Evolutionary conservation across 2,329 filamentous ascomycete species (phyloP), one percentile per base, ranked within the genome.

Genomic region (Tolypocladium inflatum): DNA sequence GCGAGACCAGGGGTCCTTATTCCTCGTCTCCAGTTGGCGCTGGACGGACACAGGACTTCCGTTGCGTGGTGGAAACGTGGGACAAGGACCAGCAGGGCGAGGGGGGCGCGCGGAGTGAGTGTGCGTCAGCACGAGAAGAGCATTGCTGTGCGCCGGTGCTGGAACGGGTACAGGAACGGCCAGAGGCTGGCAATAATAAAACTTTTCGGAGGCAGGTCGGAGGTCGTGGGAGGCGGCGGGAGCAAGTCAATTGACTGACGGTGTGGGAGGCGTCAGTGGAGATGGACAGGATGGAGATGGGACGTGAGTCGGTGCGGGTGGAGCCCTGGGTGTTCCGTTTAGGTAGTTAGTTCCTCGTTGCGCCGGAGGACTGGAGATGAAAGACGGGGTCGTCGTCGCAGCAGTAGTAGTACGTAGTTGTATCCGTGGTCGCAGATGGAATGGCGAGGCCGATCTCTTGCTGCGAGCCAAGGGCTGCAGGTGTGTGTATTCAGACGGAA

Each of bases 131-230:
- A 41, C 35, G 10, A 19, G 8, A 42, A 42, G 23, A 62, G 58
- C 53, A 55, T 43, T 33, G 53, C 38, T 43, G 53, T 41, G 48
- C 30, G 30, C 19, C 3, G 48, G 30, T 30, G 37, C 35, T 19
- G 30, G 41, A 15, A 23, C 30, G 33, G n/a, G 45, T 30, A 30
- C 35, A 38, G 43, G 55, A n/a, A 57, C 38, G 26, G 33, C 33
- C 21, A n/a, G 37, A 41, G 38, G 26, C 53, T 42, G 54, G 41
- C 48, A 56, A 57, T 54, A 64, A 66, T 66, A 67, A 69, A 69
- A 66, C 59, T 68, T 69, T 66, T 66, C 62, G 62, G 66, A 62
- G 62, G 57, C 62, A 66, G 64, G 64, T 66, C 65, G 64, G 67
- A 66, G 63, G 26, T 64, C 60, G 63, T 61, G 63, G 59, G 64